phyloP scores from a whole-genome alignment of 1,139 yeast genomes.

The Arxiozyma heterogenica region DNA sequence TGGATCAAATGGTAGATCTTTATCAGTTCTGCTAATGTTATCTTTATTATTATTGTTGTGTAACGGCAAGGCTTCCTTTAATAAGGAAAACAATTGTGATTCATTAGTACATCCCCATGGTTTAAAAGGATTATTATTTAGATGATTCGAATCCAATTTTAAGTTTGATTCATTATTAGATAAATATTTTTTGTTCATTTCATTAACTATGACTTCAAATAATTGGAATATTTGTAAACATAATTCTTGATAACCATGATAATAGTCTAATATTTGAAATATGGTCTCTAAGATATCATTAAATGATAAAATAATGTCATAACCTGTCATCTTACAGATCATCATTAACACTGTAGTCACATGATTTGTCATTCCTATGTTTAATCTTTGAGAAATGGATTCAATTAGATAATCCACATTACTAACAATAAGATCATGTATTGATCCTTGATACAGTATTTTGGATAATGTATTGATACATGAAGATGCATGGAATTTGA shows the following conservation, averaged over 20 bases:
- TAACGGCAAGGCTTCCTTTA: slow-evolving; percentile 9
- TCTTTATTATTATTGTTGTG: background rate
- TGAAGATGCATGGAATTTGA: slow-evolving; percentile 41
- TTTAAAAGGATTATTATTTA: slow-evolving; percentile 11
- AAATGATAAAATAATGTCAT: slow-evolving; percentile 53
- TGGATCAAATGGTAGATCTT: slow-evolving; percentile 13
- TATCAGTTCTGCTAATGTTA: slow-evolving; percentile 1
- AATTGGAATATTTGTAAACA: slow-evolving; percentile 69
- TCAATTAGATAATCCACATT: slow-evolving; percentile 80
- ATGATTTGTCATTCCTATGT: slow-evolving; percentile 66
- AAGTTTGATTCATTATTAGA: slow-evolving; percentile 16
- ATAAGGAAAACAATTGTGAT: slow-evolving; percentile 14
- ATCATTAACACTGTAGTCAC: slow-evolving; percentile 63
- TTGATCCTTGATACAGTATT: slow-evolving; percentile 47
- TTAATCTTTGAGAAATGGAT: slow-evolving; percentile 56
- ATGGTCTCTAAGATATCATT: slow-evolving; percentile 65
- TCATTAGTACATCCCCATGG: slow-evolving; percentile 22
- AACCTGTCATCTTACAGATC: slow-evolving; percentile 61
- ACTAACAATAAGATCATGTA: slow-evolving; percentile 46
- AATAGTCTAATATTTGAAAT: slow-evolving; percentile 69
- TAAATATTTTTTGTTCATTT: slow-evolving; percentile 39
- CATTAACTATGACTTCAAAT: slow-evolving; percentile 54
- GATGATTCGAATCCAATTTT: slow-evolving; percentile 7
- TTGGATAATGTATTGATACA: slow-evolving; percentile 42
- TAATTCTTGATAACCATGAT: slow-evolving; percentile 68